Percentiles rank a stretch among this genome's conserved stretches.
Evolutionary conservation across 2,329 filamentous ascomycete species (phyloP).

Genomic region (Fusarium chlamydosporum): DNA sequence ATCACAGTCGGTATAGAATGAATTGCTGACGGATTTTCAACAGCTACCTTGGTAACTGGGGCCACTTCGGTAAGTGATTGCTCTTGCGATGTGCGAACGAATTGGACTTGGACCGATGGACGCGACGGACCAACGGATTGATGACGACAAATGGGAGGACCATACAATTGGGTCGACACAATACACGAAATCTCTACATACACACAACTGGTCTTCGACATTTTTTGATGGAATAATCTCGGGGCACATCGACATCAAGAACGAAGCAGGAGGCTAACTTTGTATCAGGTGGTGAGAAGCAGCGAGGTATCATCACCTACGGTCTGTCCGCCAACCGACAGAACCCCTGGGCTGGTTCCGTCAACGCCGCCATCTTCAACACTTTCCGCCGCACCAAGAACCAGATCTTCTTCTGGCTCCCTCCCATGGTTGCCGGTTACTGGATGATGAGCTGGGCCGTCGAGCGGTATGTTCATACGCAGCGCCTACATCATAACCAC

Average conservation of each 20-base stretch:
- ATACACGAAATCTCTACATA: slow-evolving; percentile 6
- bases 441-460: slow-evolving; percentile 90
- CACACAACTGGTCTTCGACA: not conserved
- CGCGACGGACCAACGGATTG: slow-evolving; percentile 47
- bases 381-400: slow-evolving; percentile 85
- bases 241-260: not conserved
- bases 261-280: slow-evolving; percentile 44
- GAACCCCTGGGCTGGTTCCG: slow-evolving; percentile 83
- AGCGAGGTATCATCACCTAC: slow-evolving; percentile 78
- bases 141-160: slow-evolving; percentile 27
- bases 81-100: slow-evolving; percentile 38
- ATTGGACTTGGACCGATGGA: slow-evolving; percentile 32
- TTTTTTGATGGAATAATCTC: slow-evolving; percentile 3
- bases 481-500: no score
- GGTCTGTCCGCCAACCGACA: slow-evolving; percentile 89
- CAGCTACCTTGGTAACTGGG: slow-evolving; percentile 83
- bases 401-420: slow-evolving; percentile 91
- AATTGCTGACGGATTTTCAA: slow-evolving; percentile 47
- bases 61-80: slow-evolving; percentile 76
- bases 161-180: slow-evolving; percentile 37
- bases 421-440: slow-evolving; percentile 84
- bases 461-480: slow-evolving; percentile 75
- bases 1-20: slow-evolving; percentile 23
- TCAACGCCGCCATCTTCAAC: slow-evolving; percentile 93
- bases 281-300: slow-evolving; percentile 68